Percentiles rank a stretch among this genome's conserved stretches.
Evolutionary conservation across 2,329 filamentous ascomycete species (phyloP).

Genomic region (Aspergillus vadensis): DNA sequence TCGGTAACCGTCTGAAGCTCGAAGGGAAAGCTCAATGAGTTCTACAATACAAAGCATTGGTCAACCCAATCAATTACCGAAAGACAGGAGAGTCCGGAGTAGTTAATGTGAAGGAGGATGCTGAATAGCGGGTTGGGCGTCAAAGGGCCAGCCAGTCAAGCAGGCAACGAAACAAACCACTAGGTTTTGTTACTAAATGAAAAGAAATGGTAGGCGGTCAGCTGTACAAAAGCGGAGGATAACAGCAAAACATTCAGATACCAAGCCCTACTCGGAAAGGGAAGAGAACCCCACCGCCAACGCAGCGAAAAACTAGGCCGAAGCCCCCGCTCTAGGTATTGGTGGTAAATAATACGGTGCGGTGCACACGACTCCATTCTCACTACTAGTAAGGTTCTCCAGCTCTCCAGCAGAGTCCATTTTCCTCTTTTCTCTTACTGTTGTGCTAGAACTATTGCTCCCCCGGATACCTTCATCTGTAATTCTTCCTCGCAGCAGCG

Average conservation of each 20-base stretch:
- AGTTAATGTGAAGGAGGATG: too few species aligned
- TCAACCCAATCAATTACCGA: not conserved
- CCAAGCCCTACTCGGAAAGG: slow-evolving; percentile 20
- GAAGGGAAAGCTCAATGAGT: too few species aligned
- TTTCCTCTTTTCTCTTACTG: slow-evolving; percentile 25
- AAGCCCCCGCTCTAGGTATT: slow-evolving; percentile 29
- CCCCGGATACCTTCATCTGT: slow-evolving; percentile 20
- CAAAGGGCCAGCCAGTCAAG: not conserved
- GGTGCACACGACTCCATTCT: slow-evolving; percentile 32
- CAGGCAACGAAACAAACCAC: too few species aligned
- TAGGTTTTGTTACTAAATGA: too few species aligned
- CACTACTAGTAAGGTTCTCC: slow-evolving; percentile 15
- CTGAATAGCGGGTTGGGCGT: not conserved
- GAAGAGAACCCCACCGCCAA: not conserved
- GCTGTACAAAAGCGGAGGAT: slow-evolving; percentile 7
- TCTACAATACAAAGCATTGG: too few species aligned
- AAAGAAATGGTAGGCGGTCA: slow-evolving; percentile 10
- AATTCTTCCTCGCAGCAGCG: slow-evolving; percentile 22
- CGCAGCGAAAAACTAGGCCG: slow-evolving; percentile 3
- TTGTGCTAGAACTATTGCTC: slow-evolving; percentile 21
- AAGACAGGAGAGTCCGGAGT: not conserved
- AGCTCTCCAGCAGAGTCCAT: slow-evolving; percentile 19
- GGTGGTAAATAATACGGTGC: slow-evolving; percentile 19
- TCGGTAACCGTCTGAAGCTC: too few species aligned
- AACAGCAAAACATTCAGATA: slow-evolving; percentile 12